Base-by-base conservation (phyloP, 169 alveolate species). In the Babesia ovata region DNA sequence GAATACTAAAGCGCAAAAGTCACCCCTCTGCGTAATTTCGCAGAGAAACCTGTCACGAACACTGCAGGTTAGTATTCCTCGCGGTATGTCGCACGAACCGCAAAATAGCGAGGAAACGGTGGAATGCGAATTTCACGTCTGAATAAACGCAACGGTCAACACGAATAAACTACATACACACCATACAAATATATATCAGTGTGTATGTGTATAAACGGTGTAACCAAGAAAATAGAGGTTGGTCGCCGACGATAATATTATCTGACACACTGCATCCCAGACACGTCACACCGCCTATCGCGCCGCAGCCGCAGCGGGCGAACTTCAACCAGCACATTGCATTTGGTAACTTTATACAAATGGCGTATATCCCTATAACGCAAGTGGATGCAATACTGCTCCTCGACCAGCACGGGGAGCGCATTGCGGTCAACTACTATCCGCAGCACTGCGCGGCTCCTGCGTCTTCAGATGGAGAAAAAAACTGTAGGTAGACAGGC, bases 341-440 rank as follows among this genome's bases (percentile, higher is more conserved):
- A 33, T 33, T 33, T 33, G 2, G 39, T 33, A 33, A 33, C 39
- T 33, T 2, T 33, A 33, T 6, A 33, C 59, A 59, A 75, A 88
- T 88, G 93, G 75, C 85, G 26, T 57, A 58, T 13, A 81, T 88
- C 14, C 62, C 84, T 33, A 85, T 88, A 44, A 85, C 88, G 48
- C 94, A 89, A 42, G 85, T 89, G 24, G 89, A 77, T 21, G 94
- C 90, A 4, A 83, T 89, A 39, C 65, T 89, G 50, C 67, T 89
- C 3, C 65, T 89, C 26, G 91, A 78, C 53, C 75, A 53, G 4
- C 52, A 66, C 69, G 94, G 94, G 12, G 91, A 85, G 6, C 67
- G 91, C 70, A 86, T 89, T 63, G 94, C 94, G 22, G 92, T 79
- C 60, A 85, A 83, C 48, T 89, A 89, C 63, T 89, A 89, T 81